phyloP scores from a whole-genome alignment of 2,329 filamentous ascomycete species.

The Volutella citrinella region DNA sequence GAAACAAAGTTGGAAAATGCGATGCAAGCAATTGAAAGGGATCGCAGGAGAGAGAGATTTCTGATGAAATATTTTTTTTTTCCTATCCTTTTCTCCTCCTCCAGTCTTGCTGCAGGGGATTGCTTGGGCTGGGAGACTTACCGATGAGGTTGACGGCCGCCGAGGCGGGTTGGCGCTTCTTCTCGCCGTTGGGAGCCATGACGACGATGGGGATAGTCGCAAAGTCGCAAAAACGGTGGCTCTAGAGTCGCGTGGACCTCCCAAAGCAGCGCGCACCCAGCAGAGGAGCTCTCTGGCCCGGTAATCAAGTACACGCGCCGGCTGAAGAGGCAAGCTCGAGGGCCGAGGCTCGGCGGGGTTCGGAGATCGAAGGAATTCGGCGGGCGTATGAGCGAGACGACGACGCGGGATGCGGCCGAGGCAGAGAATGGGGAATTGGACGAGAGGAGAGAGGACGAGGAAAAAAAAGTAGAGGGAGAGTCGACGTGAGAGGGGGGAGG shows the following conservation, averaged over 20 bases:
- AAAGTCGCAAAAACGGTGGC: no score
- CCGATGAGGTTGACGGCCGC: conserved; percentile 89
- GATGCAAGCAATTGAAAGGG: no score
- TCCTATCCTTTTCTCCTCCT: not conserved
- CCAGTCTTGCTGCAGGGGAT: not conserved
- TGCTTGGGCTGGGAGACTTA: conserved; percentile 39
- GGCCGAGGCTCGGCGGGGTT: conserved; percentile 3
- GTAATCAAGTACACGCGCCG: no score
- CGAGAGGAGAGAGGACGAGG: conserved; percentile 5
- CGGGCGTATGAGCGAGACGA: not conserved
- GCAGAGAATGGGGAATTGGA: conserved; percentile 1
- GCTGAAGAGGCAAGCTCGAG: no score
- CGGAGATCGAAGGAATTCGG: conserved; percentile 1
- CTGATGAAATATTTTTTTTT: not conserved
- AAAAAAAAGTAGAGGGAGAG: conserved; percentile 2
- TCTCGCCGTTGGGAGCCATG: conserved; percentile 34
- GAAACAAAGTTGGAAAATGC: no score
- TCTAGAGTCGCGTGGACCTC: no score
- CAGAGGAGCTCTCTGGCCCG: no score
- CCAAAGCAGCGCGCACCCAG: no score
- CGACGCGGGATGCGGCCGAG: conserved; percentile 1
- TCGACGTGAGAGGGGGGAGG: conserved; percentile 6
- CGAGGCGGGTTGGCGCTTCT: conserved; percentile 78
- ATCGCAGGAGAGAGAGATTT: no score
- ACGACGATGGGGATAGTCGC: no score